A percentile compares a stretch with the other conserved stretches of the same genome.
Evolutionary conservation across 2,329 filamentous ascomycete species (phyloP).

Genomic region (Exophiala alcalophila): DNA sequence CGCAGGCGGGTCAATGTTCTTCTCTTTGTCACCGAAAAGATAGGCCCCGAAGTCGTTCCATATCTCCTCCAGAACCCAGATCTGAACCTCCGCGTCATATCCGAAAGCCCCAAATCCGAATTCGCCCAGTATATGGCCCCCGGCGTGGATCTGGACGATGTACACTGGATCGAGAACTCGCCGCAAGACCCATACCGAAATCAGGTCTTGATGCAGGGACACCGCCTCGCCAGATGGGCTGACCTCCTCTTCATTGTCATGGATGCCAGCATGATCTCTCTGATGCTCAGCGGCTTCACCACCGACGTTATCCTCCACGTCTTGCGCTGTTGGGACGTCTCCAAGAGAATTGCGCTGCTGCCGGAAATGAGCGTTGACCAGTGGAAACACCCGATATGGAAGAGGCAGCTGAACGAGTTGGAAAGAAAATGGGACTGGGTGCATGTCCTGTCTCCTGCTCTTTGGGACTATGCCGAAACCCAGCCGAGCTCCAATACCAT

Average conservation of each 20-base stretch:
- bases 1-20: slow-evolving; percentile 29
- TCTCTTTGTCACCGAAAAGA: slow-evolving; percentile 26
- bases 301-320: slow-evolving; percentile 79
- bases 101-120: slow-evolving; percentile 25
- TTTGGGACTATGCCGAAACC: slow-evolving; percentile 70
- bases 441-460: slow-evolving; percentile 71
- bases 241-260: slow-evolving; percentile 82
- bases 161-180: slow-evolving; percentile 30
- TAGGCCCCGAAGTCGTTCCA: slow-evolving; percentile 30
- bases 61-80: slow-evolving; percentile 28
- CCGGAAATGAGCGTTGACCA: slow-evolving; percentile 85
- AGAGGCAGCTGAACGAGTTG: slow-evolving; percentile 81
- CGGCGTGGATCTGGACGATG: slow-evolving; percentile 17
- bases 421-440: slow-evolving; percentile 84
- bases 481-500: slow-evolving; percentile 38
- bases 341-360: slow-evolving; percentile 79
- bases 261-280: slow-evolving; percentile 77
- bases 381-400: slow-evolving; percentile 88
- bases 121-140: slow-evolving; percentile 26
- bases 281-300: slow-evolving; percentile 81
- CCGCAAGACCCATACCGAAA: slow-evolving; percentile 28
- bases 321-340: slow-evolving; percentile 79
- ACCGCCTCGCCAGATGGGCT: slow-evolving; percentile 78
- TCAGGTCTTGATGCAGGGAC: slow-evolving; percentile 27
- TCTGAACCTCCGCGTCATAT: slow-evolving; percentile 28